Base-by-base conservation (phyloP, 2,329 filamentous ascomycete species). In the Pseudocercospora crystallina region DNA sequence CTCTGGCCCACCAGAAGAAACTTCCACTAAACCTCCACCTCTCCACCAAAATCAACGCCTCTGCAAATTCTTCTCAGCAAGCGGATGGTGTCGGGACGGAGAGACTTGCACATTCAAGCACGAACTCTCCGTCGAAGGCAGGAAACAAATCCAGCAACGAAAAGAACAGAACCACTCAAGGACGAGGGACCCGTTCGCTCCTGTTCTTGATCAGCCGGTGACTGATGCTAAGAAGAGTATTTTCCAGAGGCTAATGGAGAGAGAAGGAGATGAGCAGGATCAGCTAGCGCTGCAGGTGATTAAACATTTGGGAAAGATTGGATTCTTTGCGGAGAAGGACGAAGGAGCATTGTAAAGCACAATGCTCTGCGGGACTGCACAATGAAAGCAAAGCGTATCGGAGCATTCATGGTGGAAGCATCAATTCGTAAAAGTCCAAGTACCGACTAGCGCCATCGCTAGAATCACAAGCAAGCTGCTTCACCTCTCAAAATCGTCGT, bases 261-360 rank as follows among this genome's bases (percentile, higher is more conserved):
- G 76, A 47, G 74, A 79, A 58, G 60, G 70, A 45, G 66, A 70
- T 15, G 69, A 71, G 48, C 68, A 72, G 39, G 71, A 76, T 54
- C 61, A 65, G 40, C 45, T 74, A 47, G 71, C 72, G 12, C 58
- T 77, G 39, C 65, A 71, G 45, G 73, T 73, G 3, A 76, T 78
- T 58, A 76, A 75, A 59, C 70, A 71, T 57, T 62, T 78, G 8
- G 75, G 75, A 2, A 66, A 67, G 34, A 58, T 68, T 31, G 72
- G 73, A 1, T 71, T 76, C 53, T 65, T 77, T n/a, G 52, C 32
- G 15, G 32, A 26, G 20, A 26, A 26, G 7, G 20, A 26, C 20
- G 20, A 26, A 26, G 20, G 20, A 26, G 20, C 20, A 26, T 3
- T 26, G 20, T 26, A 26, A 26, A 7, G 20, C 3, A 26, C 7